Evolutionary conservation across 116 monocot species (phyloP), one percentile per base, ranked within the genome.

Genomic region (Dioscorea cayenensis): DNA sequence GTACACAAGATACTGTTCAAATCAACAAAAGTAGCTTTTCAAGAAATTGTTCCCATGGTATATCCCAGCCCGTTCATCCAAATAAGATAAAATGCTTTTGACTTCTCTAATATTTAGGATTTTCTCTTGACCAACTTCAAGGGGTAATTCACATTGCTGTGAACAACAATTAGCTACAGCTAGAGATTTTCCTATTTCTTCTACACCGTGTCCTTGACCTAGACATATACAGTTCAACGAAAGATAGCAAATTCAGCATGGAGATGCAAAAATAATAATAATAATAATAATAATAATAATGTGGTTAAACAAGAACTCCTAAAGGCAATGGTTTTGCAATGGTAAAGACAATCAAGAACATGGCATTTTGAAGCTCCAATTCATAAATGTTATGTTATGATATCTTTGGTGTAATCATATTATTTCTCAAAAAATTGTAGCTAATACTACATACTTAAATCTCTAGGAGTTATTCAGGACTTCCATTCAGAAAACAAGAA

Each of bases 401-500:
- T 43, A 43, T 43, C 6, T 43, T 43, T 6, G 43, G 43, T 43
- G 11, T 43, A 10, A 43, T 43, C 7, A 43, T 43, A 43, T 43
- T 43, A 9, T 43, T 43, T 43, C 5, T 3, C 43, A 43, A 43
- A 43, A 43, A 43, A 43, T 8, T 43, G 1, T 12, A 43, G 43
- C 43, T 5, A 43, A 43, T 43, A 43, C 43, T 8, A 6, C 66
- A 49, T 51, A 95, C 95, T 87, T 87, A 81, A 35, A 82, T 64
- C 51, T 92, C 89, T 65, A 88, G 58, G 36, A 96, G 88, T 60
- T 92, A 87, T 17, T 43, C 36, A 27, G 92, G 90, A 13, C 92
- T 87, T 85, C 92, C 96, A 63, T 79, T 89, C 28, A 96, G 77
- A 81, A 96, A 96, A 48, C 92, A 83, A 65, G 96, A 92, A 66